Conservation (phyloP, 2,329 filamentous ascomycete species). For the Alternaria novae-zelandiae region DNA sequence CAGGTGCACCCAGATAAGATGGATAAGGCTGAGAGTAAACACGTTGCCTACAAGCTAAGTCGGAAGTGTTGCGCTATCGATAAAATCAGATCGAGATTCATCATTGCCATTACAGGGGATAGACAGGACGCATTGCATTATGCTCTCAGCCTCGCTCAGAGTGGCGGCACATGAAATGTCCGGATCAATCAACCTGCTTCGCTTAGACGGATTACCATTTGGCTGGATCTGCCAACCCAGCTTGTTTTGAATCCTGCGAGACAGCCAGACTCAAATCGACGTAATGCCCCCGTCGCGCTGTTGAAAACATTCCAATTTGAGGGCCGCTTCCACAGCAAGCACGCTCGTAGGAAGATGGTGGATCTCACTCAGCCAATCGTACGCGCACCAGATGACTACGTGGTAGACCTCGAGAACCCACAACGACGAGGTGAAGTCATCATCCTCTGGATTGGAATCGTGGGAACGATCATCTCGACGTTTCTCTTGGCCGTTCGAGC, state of each 20-base stretch:
- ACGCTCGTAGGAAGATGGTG: background rate
- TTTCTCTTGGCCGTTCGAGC: constrained; percentile 29
- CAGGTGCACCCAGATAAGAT: background rate
- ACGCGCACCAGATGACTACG: constrained; percentile 29
- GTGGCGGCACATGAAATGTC: background rate
- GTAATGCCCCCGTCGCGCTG: background rate
- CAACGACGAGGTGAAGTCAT: constrained; percentile 9
- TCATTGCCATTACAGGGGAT: background rate
- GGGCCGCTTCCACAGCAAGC: background rate
- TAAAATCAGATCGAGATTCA: background rate
- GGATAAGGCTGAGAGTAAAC: background rate
- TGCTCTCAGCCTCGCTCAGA: background rate
- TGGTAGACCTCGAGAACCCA: constrained; percentile 34
- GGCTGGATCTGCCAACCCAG: background rate
- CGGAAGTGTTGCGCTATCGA: background rate
- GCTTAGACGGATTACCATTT: background rate
- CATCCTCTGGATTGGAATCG: constrained; percentile 24
- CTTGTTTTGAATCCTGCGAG: background rate
- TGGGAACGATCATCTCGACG: constrained; percentile 25
- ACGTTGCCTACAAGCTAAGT: background rate
- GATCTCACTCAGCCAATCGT: constrained; percentile 15
- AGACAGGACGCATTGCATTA: background rate
- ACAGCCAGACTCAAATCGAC: background rate
- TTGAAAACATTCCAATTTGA: background rate
- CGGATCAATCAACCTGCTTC: background rate